Base-by-base conservation (phyloP, 1,284 basidiomycete species). In the Rhodotorula sp. region DNA sequence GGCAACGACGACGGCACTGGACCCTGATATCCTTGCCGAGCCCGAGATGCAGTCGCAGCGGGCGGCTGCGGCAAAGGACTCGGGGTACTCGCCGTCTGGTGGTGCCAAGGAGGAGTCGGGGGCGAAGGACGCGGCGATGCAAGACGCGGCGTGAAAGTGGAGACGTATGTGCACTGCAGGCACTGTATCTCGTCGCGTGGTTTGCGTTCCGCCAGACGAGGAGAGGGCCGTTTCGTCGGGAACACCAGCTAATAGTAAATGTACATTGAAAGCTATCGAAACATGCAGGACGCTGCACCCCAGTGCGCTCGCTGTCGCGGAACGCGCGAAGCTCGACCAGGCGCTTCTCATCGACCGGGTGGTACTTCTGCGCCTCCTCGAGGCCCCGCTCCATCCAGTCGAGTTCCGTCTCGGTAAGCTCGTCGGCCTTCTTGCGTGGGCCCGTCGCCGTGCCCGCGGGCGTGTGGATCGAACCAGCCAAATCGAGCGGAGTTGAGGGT, bases 341-440 rank as follows among this genome's bases (percentile, higher is more conserved):
- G 41, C 64, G 49, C 48, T 56, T n/a, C 50, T 73, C 72, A 10
- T 62, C 65, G 25, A 61, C 66, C 0, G 62, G 54, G 27, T 73
- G 68, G 27, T 65, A 67, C 42, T 44, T 25, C 25, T 21, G 13
- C 27, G 66, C 68, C 16, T 45, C 44, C 44, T 62, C 53, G 42
- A 73, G 55, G 10, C 72, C 72, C 9, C 48, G 46, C 25, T 74
- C 72, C 63, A 74, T 68, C 66, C 66, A 74, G 53, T 71, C 66
- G n/a, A 74, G 69, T 54, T 74, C 72, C 13, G 48, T 59, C 25
- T 49, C 53, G 23, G 62, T 61, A 21, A 71, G 58, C 62, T 71
- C 70, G 50, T 64, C 66, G 13, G 52, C 59, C 16, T 62, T 52
- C 34, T n/a, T 42, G 5, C 3, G 8, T 3, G 27, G 34, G 3